These are phyloP conservation scores for Cymbidium sinense DNA, from an alignment of 106 monocot species.

Conservation along the genomic window DNA sequence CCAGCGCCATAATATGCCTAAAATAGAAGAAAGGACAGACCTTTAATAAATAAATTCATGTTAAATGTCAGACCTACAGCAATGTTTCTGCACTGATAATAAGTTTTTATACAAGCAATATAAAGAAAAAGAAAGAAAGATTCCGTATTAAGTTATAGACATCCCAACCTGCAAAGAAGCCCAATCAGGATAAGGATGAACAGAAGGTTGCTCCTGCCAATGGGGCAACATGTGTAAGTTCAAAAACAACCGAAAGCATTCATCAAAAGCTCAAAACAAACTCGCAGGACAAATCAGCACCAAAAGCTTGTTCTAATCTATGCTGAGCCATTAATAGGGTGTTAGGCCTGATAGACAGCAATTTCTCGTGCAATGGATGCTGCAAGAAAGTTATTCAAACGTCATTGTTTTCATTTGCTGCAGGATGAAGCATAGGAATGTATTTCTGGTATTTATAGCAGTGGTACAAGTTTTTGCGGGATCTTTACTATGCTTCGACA, in stretches of 20 bases:
- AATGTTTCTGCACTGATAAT: neutral
- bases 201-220: constrained; percentile 43
- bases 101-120: neutral
- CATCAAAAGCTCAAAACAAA: neutral
- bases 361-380: too few relatives aligned
- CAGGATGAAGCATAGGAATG: neutral
- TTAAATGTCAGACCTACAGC: neutral
- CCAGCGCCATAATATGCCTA: constrained; percentile 82
- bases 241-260: neutral
- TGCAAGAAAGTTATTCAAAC: too few relatives aligned
- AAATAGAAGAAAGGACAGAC: neutral
- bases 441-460: neutral
- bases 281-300: too few relatives aligned
- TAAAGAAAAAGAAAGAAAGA: neutral
- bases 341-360: too few relatives aligned
- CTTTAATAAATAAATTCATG: neutral
- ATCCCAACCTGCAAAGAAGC: constrained; percentile 57
- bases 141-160: neutral
- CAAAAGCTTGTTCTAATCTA: too few relatives aligned
- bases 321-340: too few relatives aligned
- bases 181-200: constrained; percentile 74
- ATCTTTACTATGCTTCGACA: too few relatives aligned
- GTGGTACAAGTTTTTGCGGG: too few relatives aligned
- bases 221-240: neutral
- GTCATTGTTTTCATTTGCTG: neutral